These are phyloP conservation scores for Aspergillus flavus DNA, from an alignment of 2,329 filamentous ascomycete genomes.

Conservation along the genomic window DNA sequence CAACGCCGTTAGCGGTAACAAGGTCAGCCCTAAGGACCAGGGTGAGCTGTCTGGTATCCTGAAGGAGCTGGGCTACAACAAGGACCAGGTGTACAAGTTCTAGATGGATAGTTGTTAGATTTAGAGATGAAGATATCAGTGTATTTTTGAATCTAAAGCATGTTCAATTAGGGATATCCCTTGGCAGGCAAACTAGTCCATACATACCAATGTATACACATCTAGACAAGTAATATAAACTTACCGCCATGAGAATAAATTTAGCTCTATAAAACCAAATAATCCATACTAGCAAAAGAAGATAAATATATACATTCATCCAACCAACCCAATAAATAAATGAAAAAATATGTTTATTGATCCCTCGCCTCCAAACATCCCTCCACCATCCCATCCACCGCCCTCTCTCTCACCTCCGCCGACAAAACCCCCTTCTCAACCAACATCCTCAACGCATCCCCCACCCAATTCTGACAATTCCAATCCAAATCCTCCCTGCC, in stretches of 20 bases:
- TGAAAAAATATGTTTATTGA: conserved; percentile 8
- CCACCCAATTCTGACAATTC: conserved; percentile 39
- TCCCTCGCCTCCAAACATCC: conserved; percentile 30
- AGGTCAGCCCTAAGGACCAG: conserved; percentile 92
- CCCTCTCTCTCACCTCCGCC: conserved; percentile 18
- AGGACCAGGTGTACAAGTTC: conserved; percentile 97
- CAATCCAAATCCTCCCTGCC: conserved; percentile 28
- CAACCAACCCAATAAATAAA: not conserved
- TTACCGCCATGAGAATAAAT: not conserved
- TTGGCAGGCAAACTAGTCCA: too few relatives aligned
- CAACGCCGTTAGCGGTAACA: conserved; percentile 85
- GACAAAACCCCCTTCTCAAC: conserved; percentile 26
- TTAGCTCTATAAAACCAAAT: too few relatives aligned
- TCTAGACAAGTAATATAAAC: not conserved
- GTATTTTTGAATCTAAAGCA: not conserved
- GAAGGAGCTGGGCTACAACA: conserved; percentile 78
- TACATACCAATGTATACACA: not conserved
- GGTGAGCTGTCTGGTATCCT: conserved; percentile 82
- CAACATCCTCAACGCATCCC: conserved; percentile 28
- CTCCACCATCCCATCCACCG: conserved; percentile 32
- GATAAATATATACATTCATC: not conserved
- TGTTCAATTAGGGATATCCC: conserved; percentile 2
- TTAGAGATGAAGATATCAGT: conserved; percentile 1
- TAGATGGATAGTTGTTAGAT: conserved; percentile 45
- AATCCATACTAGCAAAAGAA: not conserved